Evolutionary conservation across 176 grass and related monocot genomes (phyloP), one percentile per base, ranked within the genome.

Genomic region (Avena eriantha): DNA sequence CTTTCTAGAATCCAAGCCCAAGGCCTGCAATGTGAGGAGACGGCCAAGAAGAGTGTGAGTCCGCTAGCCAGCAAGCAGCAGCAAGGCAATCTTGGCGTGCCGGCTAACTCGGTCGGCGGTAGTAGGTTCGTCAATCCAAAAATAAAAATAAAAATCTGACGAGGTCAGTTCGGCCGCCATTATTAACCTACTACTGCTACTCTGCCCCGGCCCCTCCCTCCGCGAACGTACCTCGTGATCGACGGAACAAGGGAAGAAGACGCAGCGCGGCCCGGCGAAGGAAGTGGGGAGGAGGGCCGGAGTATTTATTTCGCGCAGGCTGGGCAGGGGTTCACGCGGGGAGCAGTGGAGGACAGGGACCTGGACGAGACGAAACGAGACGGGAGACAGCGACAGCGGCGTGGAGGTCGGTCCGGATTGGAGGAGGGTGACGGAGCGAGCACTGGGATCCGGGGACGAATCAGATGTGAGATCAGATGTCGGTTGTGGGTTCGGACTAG

Each of bases 31-130:
- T 8, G n/a, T 6, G 29, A 29, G 29, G 43, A 73, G 41, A 73
- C 15, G 69, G 35, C 39, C 74, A 54, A 35, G 76, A 58, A 23
- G 57, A 10, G 39, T 50, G 41, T 50, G 41, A 73, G 69, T 14
- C 11, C 11, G 3, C 7, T n/a, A 16, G 70, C 64, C 1, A 15
- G 36, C 36, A 5, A 41, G 39, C 39, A 41, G 8, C 8, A 12
- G 39, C 4, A 21, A 16, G 61, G 78, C 39, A 77, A 77, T 77
- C 74, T 77, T 77, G 74, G 74, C 75, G 75, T 78, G 75, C 75
- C 67, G 34, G 34, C 16, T 7, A 69, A 16, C 67, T 0, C 34
- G 33, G 3, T 10, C 16, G 33, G 66, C 66, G 33, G 66, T 69
- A 19, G 67, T 69, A 69, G 34, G 67, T 69, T 10, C 66, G 3